A percentile compares a stretch with the other conserved stretches of the same genome.
Conservation (phyloP, 805 yeast genomes). For the Isabelozyma heimii region DNA sequence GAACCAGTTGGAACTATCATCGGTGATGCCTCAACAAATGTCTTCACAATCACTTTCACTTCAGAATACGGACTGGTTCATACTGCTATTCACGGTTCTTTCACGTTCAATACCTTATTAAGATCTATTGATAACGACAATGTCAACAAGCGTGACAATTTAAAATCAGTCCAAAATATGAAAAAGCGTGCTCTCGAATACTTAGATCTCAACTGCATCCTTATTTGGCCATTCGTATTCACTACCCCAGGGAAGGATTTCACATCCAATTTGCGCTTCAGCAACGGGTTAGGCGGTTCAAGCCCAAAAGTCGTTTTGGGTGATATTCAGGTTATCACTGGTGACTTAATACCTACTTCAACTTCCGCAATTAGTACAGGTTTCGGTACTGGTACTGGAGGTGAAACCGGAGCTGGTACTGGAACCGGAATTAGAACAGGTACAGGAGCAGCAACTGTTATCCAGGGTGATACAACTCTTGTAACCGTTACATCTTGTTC, state of each 20-base stretch:
- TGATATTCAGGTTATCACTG: background rate
- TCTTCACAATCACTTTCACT: background rate
- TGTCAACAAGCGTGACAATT: too few species aligned
- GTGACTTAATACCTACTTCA: background rate
- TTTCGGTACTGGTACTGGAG: too few species aligned
- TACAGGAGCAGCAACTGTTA: background rate
- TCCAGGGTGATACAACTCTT: background rate
- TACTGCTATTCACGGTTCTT: too few species aligned
- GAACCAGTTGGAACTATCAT: background rate
- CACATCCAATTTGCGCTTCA: background rate
- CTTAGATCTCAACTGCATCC: background rate
- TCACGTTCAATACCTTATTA: too few species aligned
- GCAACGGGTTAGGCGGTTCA: background rate
- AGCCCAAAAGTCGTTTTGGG: background rate
- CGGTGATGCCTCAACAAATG: background rate
- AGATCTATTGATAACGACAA: too few species aligned
- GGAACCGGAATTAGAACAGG: too few species aligned
- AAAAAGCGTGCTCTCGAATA: background rate
- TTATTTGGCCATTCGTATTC: background rate
- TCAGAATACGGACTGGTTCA: background rate
- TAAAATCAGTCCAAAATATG: too few species aligned
- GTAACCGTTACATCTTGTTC: too few species aligned
- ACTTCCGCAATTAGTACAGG: background rate
- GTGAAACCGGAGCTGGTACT: too few species aligned
- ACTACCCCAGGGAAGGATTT: background rate